phyloP scores from a whole-genome alignment of 805 yeast genomes.

The Suhomyces xylopsoci region DNA sequence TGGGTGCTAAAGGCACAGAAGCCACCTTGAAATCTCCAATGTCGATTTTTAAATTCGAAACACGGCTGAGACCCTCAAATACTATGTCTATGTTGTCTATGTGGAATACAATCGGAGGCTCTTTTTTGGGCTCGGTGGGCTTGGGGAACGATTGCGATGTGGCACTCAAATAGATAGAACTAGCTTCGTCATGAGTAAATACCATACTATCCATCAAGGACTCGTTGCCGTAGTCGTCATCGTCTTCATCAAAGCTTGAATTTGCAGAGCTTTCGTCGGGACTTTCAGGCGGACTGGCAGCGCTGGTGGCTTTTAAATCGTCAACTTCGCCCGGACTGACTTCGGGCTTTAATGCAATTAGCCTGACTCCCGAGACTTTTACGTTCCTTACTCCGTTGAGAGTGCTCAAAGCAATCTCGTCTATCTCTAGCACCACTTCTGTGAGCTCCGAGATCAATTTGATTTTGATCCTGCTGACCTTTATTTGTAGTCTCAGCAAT shows the following conservation, averaged over 20 bases:
- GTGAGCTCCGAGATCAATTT: slow-evolving; percentile 47
- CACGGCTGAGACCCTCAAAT: slow-evolving; percentile 46
- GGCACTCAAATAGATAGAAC: slow-evolving; percentile 81
- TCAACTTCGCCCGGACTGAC: slow-evolving; percentile 27
- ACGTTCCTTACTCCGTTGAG: slow-evolving; percentile 47
- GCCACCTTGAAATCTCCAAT: slow-evolving; percentile 43
- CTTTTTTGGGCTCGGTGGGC: not conserved
- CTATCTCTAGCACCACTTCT: slow-evolving; percentile 31
- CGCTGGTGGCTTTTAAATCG: not conserved
- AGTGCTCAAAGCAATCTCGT: slow-evolving; percentile 34
- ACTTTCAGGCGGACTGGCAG: not conserved
- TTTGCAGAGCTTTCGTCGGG: not conserved
- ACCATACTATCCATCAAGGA: slow-evolving; percentile 57
- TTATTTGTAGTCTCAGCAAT: slow-evolving; percentile 54
- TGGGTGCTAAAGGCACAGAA: slow-evolving; percentile 41
- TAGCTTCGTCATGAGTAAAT: slow-evolving; percentile 66
- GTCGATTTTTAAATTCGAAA: slow-evolving; percentile 35
- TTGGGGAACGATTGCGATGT: slow-evolving; percentile 46
- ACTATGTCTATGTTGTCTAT: slow-evolving; percentile 38
- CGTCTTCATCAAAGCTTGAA: slow-evolving; percentile 2
- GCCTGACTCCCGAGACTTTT: slow-evolving; percentile 35
- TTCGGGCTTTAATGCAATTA: slow-evolving; percentile 41
- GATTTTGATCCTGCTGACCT: slow-evolving; percentile 45
- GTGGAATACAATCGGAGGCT: slow-evolving; percentile 21
- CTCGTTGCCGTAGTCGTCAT: slow-evolving; percentile 21